Percentiles rank a stretch among this genome's conserved stretches.
phyloP scores from a whole-genome alignment of 805 yeast species.

The Lachancea nothofagi region DNA sequence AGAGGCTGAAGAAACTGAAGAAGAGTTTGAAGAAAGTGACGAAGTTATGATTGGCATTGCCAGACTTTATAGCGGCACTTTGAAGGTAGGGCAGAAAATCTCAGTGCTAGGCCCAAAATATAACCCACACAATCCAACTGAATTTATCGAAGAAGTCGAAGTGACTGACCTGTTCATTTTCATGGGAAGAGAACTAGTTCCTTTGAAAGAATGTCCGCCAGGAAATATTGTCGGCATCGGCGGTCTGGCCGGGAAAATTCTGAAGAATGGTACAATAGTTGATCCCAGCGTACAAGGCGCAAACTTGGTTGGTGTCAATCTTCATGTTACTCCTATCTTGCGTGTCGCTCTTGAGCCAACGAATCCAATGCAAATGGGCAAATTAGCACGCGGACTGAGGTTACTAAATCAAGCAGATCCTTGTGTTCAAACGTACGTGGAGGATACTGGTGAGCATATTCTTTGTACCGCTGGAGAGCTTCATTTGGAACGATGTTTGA shows the following conservation, averaged over 20 bases:
- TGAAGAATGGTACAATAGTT: conserved; percentile 82
- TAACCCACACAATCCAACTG: conserved; percentile 56
- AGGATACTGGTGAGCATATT: conserved; percentile 89
- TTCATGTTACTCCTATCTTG: conserved; percentile 83
- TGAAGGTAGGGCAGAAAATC: conserved; percentile 68
- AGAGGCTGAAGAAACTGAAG: conserved; percentile 43
- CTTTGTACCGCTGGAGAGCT: conserved; percentile 95
- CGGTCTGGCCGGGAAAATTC: conserved; percentile 74
- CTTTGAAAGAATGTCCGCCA: conserved; percentile 78
- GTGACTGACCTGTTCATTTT: conserved; percentile 69
- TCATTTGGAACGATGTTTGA: conserved; percentile 89
- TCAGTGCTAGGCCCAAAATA: conserved; percentile 83
- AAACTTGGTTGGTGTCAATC: conserved; percentile 70
- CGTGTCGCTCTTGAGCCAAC: conserved; percentile 94
- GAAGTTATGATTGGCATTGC: conserved; percentile 85
- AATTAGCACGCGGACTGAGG: conserved; percentile 71
- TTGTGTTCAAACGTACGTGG: conserved; percentile 79
- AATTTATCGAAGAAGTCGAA: conserved; percentile 50
- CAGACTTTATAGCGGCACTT: conserved; percentile 80
- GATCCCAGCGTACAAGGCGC: conserved; percentile 54
- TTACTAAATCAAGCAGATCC: conserved; percentile 87
- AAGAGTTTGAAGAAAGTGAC: conserved; percentile 34
- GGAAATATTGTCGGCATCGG: conserved; percentile 94
- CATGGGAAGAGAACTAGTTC: conserved; percentile 88
- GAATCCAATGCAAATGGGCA: conserved; percentile 72